Evolutionary conservation across 345 rosid genomes (phyloP).

Genomic region (Triadica sebifera): DNA sequence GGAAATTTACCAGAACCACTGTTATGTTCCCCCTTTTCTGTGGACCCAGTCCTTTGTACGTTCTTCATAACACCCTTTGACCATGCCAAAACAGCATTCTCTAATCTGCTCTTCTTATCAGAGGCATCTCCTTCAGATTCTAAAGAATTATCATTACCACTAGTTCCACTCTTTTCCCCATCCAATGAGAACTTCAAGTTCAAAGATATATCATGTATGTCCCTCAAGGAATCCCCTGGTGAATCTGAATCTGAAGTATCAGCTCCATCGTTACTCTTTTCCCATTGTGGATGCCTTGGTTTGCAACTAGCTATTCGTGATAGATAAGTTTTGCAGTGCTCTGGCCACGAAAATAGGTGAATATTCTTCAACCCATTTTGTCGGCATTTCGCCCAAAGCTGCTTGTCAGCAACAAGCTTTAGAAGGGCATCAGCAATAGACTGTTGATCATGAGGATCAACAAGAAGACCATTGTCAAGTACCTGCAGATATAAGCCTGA

Average conservation of each 20-base stretch:
- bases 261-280: constrained; percentile 62
- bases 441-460: constrained; percentile 94
- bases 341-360: constrained; percentile 97
- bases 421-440: constrained; percentile 93
- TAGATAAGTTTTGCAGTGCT: constrained; percentile 90
- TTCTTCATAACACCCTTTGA: constrained; percentile 71
- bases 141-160: constrained; percentile 52
- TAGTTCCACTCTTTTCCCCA: constrained; percentile 57
- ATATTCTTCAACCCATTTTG: constrained; percentile 96
- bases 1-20: constrained; percentile 65
- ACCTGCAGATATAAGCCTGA: constrained; percentile 48
- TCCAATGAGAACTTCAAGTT: constrained; percentile 92
- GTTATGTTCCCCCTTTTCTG: constrained; percentile 61
- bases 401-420: constrained; percentile 93
- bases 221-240: constrained; percentile 91
- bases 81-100: constrained; percentile 76
- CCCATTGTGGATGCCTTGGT: constrained; percentile 98
- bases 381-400: constrained; percentile 93
- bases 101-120: constrained; percentile 66
- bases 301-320: constrained; percentile 89
- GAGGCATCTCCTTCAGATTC: constrained; percentile 55
- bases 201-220: constrained; percentile 86
- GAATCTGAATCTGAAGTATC: constrained; percentile 83
- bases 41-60: constrained; percentile 49
- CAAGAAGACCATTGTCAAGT: constrained; percentile 94